Conservation (phyloP, 2,329 filamentous ascomycete genomes). For the Neoarthrinium moseri region DNA sequence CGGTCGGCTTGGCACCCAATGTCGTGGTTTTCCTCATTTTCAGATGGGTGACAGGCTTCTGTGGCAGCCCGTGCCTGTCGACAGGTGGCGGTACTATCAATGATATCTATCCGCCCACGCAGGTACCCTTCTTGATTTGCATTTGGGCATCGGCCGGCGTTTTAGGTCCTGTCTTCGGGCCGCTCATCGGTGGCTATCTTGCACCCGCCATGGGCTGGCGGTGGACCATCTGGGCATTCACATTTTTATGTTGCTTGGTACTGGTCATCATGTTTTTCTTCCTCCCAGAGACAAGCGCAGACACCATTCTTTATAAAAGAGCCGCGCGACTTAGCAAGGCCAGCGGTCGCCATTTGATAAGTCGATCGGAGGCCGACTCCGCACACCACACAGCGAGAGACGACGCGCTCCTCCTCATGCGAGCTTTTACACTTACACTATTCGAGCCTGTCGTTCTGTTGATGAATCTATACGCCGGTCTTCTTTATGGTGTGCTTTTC, state of each 20-base stretch:
- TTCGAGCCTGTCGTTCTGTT: constrained; percentile 53
- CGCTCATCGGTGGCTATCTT: constrained; percentile 44
- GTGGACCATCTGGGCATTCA: constrained; percentile 51
- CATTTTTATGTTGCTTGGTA: constrained; percentile 36
- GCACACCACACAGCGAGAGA: constrained; percentile 42
- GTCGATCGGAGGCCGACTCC: constrained; percentile 54
- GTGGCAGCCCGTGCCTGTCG: constrained; percentile 26
- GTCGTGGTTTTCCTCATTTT: constrained; percentile 52
- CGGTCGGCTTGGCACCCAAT: constrained; percentile 51
- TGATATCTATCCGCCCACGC: constrained; percentile 31
- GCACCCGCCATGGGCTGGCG: constrained; percentile 43
- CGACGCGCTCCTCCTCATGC: constrained; percentile 32
- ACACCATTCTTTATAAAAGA: constrained; percentile 53
- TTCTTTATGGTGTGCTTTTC: constrained; percentile 48
- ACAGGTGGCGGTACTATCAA: constrained; percentile 25
- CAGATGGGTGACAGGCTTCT: constrained; percentile 51
- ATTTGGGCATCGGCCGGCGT: background rate
- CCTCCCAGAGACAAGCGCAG: constrained; percentile 53
- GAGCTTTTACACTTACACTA: constrained; percentile 31
- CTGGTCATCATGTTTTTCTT: constrained; percentile 46
- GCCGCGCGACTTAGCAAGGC: constrained; percentile 45
- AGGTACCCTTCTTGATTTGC: constrained; percentile 9
- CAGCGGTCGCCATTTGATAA: constrained; percentile 21
- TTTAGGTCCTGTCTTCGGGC: constrained; percentile 43
- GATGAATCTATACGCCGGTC: constrained; percentile 45